A percentile compares a stretch with the other conserved stretches of the same genome.
Evolutionary conservation across 495 filamentous ascomycete species (phyloP).

Genomic region (Daldinia childiae): DNA sequence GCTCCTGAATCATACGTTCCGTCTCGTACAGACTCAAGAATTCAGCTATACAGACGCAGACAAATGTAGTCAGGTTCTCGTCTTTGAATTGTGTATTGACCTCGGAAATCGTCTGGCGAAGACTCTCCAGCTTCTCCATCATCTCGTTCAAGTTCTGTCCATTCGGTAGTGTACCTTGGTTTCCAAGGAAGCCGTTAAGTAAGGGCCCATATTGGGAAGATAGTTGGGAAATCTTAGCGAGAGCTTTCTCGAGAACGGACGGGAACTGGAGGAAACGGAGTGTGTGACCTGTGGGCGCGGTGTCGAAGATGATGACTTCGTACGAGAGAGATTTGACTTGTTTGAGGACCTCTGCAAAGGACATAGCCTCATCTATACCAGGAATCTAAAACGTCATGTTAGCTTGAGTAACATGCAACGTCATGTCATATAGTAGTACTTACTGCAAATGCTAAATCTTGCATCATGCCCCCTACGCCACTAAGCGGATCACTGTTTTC

Average conservation of each 20-base stretch:
- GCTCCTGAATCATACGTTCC: slow-evolving; percentile 99
- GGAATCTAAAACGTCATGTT: slow-evolving; percentile 72
- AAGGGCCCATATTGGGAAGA: slow-evolving; percentile 95
- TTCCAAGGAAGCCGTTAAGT: slow-evolving; percentile 89
- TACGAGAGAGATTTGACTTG: slow-evolving; percentile 99
- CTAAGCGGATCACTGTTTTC: slow-evolving; percentile 69
- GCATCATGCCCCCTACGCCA: slow-evolving; percentile 70
- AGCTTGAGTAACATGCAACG: slow-evolving; percentile 24
- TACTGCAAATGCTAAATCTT: slow-evolving; percentile 71
- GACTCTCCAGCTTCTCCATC: slow-evolving; percentile 90
- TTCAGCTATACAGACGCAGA: slow-evolving; percentile 98
- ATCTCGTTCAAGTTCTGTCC: slow-evolving; percentile 91
- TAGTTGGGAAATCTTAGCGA: slow-evolving; percentile 94
- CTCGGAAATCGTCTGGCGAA: slow-evolving; percentile 91
- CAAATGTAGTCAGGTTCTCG: slow-evolving; percentile 93
- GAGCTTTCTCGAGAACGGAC: slow-evolving; percentile 96
- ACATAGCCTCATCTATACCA: slow-evolving; percentile 99
- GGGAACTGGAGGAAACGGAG: slow-evolving; percentile 99
- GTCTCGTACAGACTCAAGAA: slow-evolving; percentile 98
- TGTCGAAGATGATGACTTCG: slow-evolving; percentile 99
- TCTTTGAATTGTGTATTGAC: slow-evolving; percentile 99
- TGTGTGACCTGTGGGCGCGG: slow-evolving; percentile 97
- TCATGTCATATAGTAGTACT: slow-evolving; percentile 22
- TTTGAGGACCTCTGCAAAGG: slow-evolving; percentile 97
- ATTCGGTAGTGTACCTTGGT: slow-evolving; percentile 81